Conservation (phyloP, 2,329 filamentous ascomycete genomes). For the Raffaelea arxii region DNA sequence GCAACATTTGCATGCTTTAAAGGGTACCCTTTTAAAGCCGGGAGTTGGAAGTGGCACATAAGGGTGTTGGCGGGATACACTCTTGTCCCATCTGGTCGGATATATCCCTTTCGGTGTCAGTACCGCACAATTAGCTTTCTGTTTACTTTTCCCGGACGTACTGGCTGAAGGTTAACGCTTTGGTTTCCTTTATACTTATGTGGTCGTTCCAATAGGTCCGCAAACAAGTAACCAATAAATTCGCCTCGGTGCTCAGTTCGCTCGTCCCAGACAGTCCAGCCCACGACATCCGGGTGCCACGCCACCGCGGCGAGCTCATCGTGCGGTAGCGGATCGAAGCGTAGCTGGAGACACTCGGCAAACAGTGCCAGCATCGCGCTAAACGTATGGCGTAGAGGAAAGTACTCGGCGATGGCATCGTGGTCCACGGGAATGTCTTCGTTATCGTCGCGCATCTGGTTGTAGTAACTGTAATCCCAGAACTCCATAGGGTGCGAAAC, state of each 20-base stretch:
- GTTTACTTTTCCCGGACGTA: background rate
- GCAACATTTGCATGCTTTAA: background rate
- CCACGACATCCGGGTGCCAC: background rate
- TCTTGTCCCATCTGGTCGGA: background rate
- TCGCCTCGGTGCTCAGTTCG: background rate
- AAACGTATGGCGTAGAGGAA: background rate
- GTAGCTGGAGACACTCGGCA: background rate
- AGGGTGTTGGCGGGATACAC: background rate
- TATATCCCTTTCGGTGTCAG: background rate
- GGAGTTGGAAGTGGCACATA: background rate
- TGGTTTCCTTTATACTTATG: background rate
- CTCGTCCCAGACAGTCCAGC: background rate
- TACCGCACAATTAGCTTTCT: background rate
- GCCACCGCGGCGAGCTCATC: background rate
- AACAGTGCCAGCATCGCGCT: background rate
- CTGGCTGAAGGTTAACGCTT: background rate
- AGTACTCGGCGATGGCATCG: background rate
- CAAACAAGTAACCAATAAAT: background rate
- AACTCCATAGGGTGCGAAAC: no score
- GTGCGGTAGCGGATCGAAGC: background rate
- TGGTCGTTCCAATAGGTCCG: background rate
- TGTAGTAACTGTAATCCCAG: no score
- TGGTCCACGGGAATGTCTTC: background rate
- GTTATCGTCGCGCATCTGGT: no score
- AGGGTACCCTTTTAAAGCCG: background rate